Evolutionary conservation across 2,329 filamentous ascomycete genomes (phyloP), one percentile per base, ranked within the genome.

Genomic region (Orbilia javanica): DNA sequence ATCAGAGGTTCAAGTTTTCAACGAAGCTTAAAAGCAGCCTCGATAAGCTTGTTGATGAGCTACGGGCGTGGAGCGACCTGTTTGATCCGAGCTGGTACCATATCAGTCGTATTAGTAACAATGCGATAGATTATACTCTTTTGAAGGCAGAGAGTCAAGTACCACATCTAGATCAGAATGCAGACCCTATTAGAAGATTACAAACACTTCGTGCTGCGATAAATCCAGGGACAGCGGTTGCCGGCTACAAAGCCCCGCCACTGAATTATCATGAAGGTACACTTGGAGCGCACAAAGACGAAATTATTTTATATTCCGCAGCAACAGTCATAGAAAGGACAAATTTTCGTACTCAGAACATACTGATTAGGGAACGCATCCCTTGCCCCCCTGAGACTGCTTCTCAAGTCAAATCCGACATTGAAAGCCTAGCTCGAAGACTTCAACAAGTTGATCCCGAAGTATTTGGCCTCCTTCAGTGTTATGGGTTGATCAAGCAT

Each of bases 391-490:
- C 57, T 27, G 42, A 76, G 68, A 69, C 5, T 55, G 70, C 11
- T 63, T 57, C 46, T 71, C 79, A 71, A 69, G 31, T 46, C 53
- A 71, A 53, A 22, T 64, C 81, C 36, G 67, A 80, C 66, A 64
- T 5, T 39, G 57, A 5, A 70, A 81, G 34, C 31, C 57, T 81
- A 4, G 80, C 80, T 27, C 74, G 68, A 25, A 78, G 78, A 20
- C 80, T 83, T 8, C 73, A 80, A 44, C 70, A 78, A n/a, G 67
- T 62, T 3, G 81, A 82, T 46, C 80, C 82, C 0, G 55, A 79
- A 11, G 75, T 65, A 18, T 80, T 81, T 29, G 80, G 80, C 27
- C 72, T 82, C 13, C 78, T 82, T 34, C 36, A 65, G 3, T 82
- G 81, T 48, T 74, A 75, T 25, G 81, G 81, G 4, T 77, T 80